phyloP scores from a whole-genome alignment of 2,329 filamentous ascomycete species.

The Xylariales sp. region DNA sequence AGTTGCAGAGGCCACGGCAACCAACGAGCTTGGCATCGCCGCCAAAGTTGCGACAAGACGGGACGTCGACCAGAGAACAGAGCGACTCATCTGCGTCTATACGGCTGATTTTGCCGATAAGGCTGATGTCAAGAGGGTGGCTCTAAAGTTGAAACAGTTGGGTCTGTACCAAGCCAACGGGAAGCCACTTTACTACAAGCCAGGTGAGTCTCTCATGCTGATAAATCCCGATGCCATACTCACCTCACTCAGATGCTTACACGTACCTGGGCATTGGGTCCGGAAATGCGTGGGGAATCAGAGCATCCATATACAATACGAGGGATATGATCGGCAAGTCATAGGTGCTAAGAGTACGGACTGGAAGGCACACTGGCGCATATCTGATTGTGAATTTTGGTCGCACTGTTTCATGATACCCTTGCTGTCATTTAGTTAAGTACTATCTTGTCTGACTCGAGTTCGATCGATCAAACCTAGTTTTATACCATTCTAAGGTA shows the following conservation, averaged over 20 bases:
- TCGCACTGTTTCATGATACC: conserved; percentile 8
- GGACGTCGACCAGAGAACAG: conserved; percentile 34
- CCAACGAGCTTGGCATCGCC: conserved; percentile 63
- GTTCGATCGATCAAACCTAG: too few species aligned
- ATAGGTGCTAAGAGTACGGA: too few species aligned
- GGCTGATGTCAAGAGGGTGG: conserved; percentile 64
- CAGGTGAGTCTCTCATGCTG: conserved; percentile 42
- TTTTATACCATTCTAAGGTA: too few species aligned
- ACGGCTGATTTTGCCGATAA: conserved; percentile 68
- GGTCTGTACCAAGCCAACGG: conserved; percentile 47
- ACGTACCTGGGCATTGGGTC: conserved; percentile 60
- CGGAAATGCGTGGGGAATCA: conserved; percentile 58
- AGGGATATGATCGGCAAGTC: conserved; percentile 30
- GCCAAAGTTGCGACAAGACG: conserved; percentile 67
- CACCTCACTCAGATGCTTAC: conserved; percentile 50
- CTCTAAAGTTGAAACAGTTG: conserved; percentile 57
- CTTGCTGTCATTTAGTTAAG: conserved; percentile 6
- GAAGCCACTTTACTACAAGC: conserved; percentile 71
- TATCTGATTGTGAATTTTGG: neutral
- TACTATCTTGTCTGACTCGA: too few species aligned
- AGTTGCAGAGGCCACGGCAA: conserved; percentile 62
- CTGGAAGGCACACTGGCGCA: conserved; percentile 9
- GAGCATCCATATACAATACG: conserved; percentile 53
- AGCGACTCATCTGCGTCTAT: conserved; percentile 70
- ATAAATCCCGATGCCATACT: neutral